These are phyloP conservation scores for Colletotrichum orbiculare DNA, from an alignment of 2,329 filamentous ascomycete genomes.

Conservation along the genomic window DNA sequence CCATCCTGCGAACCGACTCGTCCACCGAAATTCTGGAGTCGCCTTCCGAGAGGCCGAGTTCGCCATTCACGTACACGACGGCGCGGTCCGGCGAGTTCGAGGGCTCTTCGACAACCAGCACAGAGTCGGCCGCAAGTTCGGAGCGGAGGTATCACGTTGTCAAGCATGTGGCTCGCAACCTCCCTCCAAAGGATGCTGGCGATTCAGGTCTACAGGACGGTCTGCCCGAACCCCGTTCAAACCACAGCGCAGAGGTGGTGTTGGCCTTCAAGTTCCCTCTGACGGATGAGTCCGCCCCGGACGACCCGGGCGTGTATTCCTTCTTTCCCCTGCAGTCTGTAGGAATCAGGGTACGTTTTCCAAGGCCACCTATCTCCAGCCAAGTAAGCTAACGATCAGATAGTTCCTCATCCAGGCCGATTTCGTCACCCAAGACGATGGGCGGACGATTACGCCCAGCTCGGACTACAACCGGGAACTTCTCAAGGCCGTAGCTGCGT, in stretches of 20 bases:
- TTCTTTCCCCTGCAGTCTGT: conserved; percentile 57
- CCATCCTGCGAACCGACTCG: conserved; percentile 12
- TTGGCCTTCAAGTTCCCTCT: conserved; percentile 57
- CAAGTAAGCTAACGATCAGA: neutral
- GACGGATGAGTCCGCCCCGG: conserved; percentile 43
- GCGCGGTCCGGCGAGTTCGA: conserved; percentile 40
- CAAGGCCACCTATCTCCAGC: neutral
- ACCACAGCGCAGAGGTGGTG: conserved; percentile 49
- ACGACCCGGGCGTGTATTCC: conserved; percentile 55
- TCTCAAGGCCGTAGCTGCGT: conserved; percentile 44
- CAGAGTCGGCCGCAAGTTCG: too few relatives aligned
- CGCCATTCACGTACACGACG: conserved; percentile 42
- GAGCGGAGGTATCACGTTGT: too few relatives aligned
- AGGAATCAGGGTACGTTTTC: conserved; percentile 49
- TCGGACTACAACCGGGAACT: conserved; percentile 53
- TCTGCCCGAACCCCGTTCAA: conserved; percentile 21
- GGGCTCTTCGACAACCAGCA: conserved; percentile 17
- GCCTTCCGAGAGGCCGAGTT: too few relatives aligned
- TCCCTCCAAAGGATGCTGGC: too few relatives aligned
- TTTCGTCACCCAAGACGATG: conserved; percentile 59
- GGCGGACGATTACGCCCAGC: conserved; percentile 52
- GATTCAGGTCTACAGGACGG: too few relatives aligned
- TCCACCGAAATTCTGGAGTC: neutral
- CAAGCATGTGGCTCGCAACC: too few relatives aligned
- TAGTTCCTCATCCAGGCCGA: conserved; percentile 61